These are phyloP conservation scores for Tephrocybe sp. DNA, from an alignment of 768 basidiomycete genomes.

Conservation along the genomic window DNA sequence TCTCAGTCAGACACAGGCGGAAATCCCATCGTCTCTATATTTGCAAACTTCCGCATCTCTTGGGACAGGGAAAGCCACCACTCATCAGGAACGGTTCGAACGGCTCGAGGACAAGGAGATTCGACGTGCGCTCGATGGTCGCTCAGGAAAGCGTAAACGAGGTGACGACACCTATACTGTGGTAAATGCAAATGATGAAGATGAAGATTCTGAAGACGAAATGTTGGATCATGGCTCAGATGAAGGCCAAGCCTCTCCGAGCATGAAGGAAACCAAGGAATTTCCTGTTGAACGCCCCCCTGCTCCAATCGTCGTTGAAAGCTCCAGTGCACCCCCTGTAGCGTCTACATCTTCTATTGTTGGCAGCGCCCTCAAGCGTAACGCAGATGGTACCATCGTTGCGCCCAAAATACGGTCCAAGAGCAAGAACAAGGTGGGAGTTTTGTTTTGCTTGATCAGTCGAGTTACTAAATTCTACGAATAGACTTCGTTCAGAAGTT, in stretches of 20 bases:
- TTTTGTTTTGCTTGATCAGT: conserved; percentile 5
- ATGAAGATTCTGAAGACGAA: conserved; percentile 25
- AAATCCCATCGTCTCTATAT: conserved; percentile 52
- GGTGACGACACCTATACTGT: conserved; percentile 37
- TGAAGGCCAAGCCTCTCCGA: background rate
- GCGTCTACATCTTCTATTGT: conserved; percentile 30
- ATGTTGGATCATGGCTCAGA: conserved; percentile 14
- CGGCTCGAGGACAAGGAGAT: conserved; percentile 60
- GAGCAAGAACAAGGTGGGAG: conserved; percentile 43
- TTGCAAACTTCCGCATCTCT: conserved; percentile 83
- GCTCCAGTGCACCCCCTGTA: conserved; percentile 11
- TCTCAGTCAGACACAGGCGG: conserved; percentile 73
- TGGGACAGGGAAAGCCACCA: conserved; percentile 67
- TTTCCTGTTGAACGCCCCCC: background rate
- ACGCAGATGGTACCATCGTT: conserved; percentile 59
- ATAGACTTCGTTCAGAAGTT: conserved; percentile 47
- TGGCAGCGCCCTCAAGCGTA: conserved; percentile 67
- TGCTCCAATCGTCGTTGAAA: background rate
- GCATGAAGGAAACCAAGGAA: conserved; percentile 3
- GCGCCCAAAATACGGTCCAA: conserved; percentile 51
- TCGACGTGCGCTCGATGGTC: conserved; percentile 50
- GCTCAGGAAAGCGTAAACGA: conserved; percentile 49
- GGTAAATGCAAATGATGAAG: conserved; percentile 31
- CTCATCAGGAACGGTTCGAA: conserved; percentile 61
- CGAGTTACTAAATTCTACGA: conserved; percentile 1